phyloP scores from a whole-genome alignment of 139 green algal genomes.

The Chlamydomonas schloesseri region DNA sequence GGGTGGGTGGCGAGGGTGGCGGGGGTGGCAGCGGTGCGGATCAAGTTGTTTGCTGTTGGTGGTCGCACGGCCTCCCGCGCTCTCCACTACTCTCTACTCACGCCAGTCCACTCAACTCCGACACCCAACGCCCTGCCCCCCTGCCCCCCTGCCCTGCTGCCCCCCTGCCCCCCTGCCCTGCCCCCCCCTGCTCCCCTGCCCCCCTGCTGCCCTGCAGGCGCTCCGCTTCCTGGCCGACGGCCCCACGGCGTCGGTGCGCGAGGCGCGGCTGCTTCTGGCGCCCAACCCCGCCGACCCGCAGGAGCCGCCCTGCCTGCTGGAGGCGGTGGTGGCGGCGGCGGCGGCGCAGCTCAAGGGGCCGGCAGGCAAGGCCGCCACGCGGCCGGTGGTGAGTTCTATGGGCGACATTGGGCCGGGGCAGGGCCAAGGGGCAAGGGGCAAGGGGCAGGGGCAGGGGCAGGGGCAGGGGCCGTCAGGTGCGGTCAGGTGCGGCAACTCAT shows the following conservation, averaged over 20 bases:
- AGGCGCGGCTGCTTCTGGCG: not conserved
- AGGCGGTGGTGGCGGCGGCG: not conserved
- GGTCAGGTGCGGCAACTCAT: too few relatives aligned
- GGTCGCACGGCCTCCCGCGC: too few relatives aligned
- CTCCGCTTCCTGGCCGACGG: constrained; percentile 7
- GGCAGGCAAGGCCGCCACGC: not conserved
- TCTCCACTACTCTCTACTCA: not conserved
- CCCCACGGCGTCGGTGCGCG: not conserved
- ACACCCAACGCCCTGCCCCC: too few relatives aligned
- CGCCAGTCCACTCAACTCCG: not conserved
- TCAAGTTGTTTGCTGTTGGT: too few relatives aligned
- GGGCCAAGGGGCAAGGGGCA: too few relatives aligned
- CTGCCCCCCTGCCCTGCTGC: too few relatives aligned
- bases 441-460: too few relatives aligned
- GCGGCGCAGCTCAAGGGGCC: not conserved
- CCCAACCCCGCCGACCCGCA: not conserved
- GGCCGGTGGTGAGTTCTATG: too few relatives aligned
- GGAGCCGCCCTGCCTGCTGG: not conserved
- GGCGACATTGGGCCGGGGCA: too few relatives aligned
- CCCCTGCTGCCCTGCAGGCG: not conserved
- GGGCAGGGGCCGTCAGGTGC: too few relatives aligned
- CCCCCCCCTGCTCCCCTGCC: not conserved
- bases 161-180: not conserved
- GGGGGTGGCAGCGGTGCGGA: too few relatives aligned
- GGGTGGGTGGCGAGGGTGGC: too few relatives aligned